Conservation (phyloP, 352 stramenopile genomes). For the Blastocystis sp. region DNA sequence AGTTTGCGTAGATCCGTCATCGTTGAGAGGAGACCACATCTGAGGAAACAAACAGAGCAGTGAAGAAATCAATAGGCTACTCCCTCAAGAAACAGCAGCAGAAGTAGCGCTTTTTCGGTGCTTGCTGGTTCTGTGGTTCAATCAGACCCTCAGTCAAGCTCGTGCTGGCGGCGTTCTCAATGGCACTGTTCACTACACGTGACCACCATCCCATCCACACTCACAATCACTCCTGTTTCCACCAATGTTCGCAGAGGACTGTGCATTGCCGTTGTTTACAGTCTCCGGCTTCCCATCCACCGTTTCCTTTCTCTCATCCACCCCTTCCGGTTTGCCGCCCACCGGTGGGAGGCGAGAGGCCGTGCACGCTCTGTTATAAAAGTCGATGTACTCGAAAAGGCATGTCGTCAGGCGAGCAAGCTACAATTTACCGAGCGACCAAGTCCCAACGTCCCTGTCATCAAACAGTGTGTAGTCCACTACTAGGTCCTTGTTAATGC, state of each 20-base stretch:
- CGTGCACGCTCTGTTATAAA: conserved; percentile 1
- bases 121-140: not conserved
- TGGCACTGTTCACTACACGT: too few relatives aligned
- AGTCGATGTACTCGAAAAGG: conserved; percentile 61
- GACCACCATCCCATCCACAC: too few relatives aligned
- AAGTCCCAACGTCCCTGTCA: conserved; percentile 19
- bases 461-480: conserved; percentile 56
- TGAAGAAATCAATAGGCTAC: not conserved
- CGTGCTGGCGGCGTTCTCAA: too few relatives aligned
- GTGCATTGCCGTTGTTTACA: too few relatives aligned
- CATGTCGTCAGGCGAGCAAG: conserved; percentile 32
- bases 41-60: conserved; percentile 1
- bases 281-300: too few relatives aligned
- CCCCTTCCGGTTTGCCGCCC: too few relatives aligned
- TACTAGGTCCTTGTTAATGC: conserved; percentile 12
- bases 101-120: not conserved
- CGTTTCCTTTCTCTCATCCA: too few relatives aligned
- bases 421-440: not conserved
- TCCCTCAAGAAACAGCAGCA: conserved; percentile 10
- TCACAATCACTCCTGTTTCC: too few relatives aligned
- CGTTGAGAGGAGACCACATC: not conserved
- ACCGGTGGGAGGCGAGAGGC: too few relatives aligned
- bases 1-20: not conserved
- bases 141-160: not conserved
- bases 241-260: too few relatives aligned